Conservation (phyloP, 192 early-diverging fungal genomes). For the Mortierella alpina region DNA sequence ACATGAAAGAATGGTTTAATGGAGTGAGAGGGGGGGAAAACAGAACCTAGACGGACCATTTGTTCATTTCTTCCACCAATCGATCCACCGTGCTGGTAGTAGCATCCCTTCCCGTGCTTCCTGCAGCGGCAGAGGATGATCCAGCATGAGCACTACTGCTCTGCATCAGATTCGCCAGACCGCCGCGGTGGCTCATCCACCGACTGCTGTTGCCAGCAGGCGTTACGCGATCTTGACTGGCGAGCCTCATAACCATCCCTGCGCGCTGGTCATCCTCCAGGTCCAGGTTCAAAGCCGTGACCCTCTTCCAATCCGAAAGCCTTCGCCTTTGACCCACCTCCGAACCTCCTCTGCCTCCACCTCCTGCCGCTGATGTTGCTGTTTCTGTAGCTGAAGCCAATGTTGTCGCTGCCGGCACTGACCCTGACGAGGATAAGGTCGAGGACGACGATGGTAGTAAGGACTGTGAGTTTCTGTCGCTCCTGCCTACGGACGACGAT, state of each 20-base stretch:
- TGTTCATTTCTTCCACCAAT: constrained; percentile 51
- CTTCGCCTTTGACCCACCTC: neutral
- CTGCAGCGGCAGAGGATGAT: neutral
- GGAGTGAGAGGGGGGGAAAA: neutral
- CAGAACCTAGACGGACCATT: constrained; percentile 39
- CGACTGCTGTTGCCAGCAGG: neutral
- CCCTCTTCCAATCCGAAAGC: constrained; percentile 31
- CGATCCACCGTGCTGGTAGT: constrained; percentile 27
- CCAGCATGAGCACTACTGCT: neutral
- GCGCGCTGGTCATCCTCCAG: neutral
- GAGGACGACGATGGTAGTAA: neutral
- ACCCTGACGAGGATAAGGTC: neutral
- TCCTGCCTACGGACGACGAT: neutral
- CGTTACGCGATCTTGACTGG: constrained; percentile 1
- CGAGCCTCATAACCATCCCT: constrained; percentile 5
- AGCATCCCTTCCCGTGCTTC: neutral
- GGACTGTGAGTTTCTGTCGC: neutral
- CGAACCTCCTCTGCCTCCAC: neutral
- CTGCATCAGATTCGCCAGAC: constrained; percentile 35
- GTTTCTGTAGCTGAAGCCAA: neutral
- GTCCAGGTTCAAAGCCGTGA: constrained; percentile 6
- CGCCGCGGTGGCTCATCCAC: constrained; percentile 32
- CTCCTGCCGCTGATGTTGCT: neutral
- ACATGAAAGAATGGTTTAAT: neutral
- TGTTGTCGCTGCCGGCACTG: neutral